phyloP scores from a whole-genome alignment of 768 basidiomycete species.

The Phanerochaete carnosa region DNA sequence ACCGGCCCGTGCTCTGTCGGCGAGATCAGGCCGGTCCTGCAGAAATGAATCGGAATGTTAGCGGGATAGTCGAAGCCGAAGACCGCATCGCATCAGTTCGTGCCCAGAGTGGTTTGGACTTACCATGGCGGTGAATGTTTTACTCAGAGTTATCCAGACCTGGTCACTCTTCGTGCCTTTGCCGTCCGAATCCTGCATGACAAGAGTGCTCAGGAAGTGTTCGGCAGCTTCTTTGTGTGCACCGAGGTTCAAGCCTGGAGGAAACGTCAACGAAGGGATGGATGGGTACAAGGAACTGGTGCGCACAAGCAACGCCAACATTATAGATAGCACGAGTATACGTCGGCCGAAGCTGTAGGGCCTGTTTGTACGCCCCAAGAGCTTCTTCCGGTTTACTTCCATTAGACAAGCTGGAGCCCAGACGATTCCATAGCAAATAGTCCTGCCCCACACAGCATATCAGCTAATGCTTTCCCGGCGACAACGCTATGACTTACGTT shows the following conservation, averaged over 20 bases:
- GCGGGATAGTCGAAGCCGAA: neutral
- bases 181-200: constrained; percentile 67
- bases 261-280: neutral
- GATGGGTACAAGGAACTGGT: neutral
- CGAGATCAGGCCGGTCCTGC: constrained; percentile 80
- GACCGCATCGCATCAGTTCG: neutral
- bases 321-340: constrained; percentile 98
- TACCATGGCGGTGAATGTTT: constrained; percentile 81
- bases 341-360: constrained; percentile 85
- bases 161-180: constrained; percentile 71
- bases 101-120: constrained; percentile 18
- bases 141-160: constrained; percentile 86
- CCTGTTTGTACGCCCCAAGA: constrained; percentile 84
- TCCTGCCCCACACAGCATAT: constrained; percentile 45
- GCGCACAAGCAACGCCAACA: constrained; percentile 94
- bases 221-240: constrained; percentile 95
- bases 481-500: constrained; percentile 38
- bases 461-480: neutral
- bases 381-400: constrained; percentile 94
- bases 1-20: constrained; percentile 66
- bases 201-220: constrained; percentile 85
- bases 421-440: constrained; percentile 92
- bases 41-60: neutral
- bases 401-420: constrained; percentile 93
- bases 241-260: constrained; percentile 88